Conservation (phyloP, 305 asterid genomes). For the Striga hermonthica region DNA sequence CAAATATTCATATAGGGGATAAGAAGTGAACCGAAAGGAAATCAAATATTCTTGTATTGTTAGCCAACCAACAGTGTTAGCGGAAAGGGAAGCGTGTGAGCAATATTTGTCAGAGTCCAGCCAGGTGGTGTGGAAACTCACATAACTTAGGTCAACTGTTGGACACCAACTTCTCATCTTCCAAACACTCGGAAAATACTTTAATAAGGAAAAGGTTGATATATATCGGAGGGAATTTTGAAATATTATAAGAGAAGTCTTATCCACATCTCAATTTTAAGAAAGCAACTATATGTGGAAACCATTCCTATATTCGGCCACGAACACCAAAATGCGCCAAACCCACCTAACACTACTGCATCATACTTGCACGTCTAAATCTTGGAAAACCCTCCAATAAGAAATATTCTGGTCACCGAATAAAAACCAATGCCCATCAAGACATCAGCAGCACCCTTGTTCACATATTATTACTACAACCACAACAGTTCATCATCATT, state of each 20-base stretch:
- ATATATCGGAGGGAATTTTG: background rate
- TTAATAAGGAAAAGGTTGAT: too few species aligned
- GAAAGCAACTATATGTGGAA: too few species aligned
- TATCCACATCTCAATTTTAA: background rate
- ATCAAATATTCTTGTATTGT: too few species aligned
- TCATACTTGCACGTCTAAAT: background rate
- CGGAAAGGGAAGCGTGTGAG: background rate
- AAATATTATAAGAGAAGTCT: background rate
- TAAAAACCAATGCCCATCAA: conserved; percentile 42
- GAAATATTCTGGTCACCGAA: conserved; percentile 77
- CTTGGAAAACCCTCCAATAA: background rate
- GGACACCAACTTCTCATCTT: conserved; percentile 34
- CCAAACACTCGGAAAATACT: background rate
- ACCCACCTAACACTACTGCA: background rate
- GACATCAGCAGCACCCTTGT: conserved; percentile 35
- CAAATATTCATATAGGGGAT: too few species aligned
- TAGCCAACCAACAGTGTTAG: conserved; percentile 16
- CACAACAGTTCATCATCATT: conserved; percentile 32
- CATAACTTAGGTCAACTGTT: conserved; percentile 36
- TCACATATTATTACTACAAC: conserved; percentile 26
- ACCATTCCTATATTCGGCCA: background rate
- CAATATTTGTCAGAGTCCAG: background rate
- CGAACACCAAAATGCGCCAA: background rate
- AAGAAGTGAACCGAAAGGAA: too few species aligned
- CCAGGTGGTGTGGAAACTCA: background rate